These are phyloP conservation scores for Cryptococcus sp. DNA, from an alignment of 1,284 basidiomycete species.

Conservation along the genomic window DNA sequence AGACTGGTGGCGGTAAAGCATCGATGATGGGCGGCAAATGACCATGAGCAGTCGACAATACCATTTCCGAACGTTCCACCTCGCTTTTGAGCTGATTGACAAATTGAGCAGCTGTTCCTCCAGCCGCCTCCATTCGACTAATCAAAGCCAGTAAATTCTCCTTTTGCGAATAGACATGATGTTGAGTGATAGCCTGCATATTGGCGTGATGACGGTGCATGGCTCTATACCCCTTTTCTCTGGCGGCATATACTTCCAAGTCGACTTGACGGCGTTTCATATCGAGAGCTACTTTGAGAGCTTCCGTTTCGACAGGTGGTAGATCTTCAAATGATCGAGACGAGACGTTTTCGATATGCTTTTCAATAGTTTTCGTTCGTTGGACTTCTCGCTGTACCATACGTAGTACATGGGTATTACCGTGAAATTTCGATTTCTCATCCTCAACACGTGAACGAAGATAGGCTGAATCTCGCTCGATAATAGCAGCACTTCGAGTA, in stretches of 20 bases:
- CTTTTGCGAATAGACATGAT: not conserved
- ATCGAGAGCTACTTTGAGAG: conserved; percentile 66
- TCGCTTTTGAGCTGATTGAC: conserved; percentile 6
- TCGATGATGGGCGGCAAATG: not conserved
- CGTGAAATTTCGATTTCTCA: conserved; percentile 64
- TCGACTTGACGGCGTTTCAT: conserved; percentile 69
- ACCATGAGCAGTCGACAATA: not conserved
- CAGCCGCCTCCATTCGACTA: not conserved
- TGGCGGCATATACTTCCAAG: conserved; percentile 62
- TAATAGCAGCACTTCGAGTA: conserved; percentile 18
- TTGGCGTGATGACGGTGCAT: conserved; percentile 64
- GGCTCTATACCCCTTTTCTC: conserved; percentile 63
- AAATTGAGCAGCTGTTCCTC: conserved; percentile 6
- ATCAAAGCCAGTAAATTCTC: not conserved
- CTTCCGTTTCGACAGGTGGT: conserved; percentile 55
- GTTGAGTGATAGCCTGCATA: conserved; percentile 53
- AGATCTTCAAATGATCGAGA: conserved; percentile 57
- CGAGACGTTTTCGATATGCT: not conserved
- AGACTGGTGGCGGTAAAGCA: not conserved
- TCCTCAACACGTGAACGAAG: conserved; percentile 63
- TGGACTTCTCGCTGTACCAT: conserved; percentile 67
- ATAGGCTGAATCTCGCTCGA: conserved; percentile 65
- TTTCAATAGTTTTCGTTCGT: conserved; percentile 71
- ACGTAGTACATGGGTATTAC: conserved; percentile 59
- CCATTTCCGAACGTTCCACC: not conserved